Base-by-base conservation (phyloP, 768 basidiomycete species). In the Boletus speciosus region DNA sequence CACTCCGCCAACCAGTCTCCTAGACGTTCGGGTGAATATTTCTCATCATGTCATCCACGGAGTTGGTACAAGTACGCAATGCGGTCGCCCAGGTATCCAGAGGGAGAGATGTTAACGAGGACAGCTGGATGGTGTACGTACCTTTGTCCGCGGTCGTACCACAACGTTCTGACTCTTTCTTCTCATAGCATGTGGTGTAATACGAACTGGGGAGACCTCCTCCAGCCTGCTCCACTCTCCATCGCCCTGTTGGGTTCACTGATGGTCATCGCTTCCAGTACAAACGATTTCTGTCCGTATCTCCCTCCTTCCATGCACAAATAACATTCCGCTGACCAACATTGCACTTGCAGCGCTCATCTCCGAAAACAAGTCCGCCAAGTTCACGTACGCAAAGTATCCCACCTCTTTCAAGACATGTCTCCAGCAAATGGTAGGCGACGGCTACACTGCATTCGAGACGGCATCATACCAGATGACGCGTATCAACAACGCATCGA, bases 391-490 rank as follows among this genome's bases (percentile, higher is more conserved):
- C 11, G 59, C 59, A 29, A 61, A 61, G 35, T 55, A 61, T 34
- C 61, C 60, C 5, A 61, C 54, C 31, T 61, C 61, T 35, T 61
- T 62, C 51, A 62, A 62, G 53, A 55, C 61, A 10, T 61, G 56
- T 37, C 60, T 62, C 35, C 61, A 61, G 35, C 61, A 62, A 50
- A 62, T 62, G 60, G 60, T 61, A 1, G 61, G 61, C 7, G 59
- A 62, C 12, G 61, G 61, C 6, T 62, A 61, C n/a, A 61, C 23
- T 29, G 61, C 60, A 32, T 61, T 62, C 37, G 61, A 61, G 47
- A 62, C 56, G 0, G 56, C 60, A 8, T 61, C 60, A 4, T 47
- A 61, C 31, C 49, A 62, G 37, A 62, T 62, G 61, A 62, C 50
- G 10, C 61, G 60, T 6, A 61, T 62, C 53, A 54, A 61, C 23